Evolutionary conservation across 1,139 yeast genomes (phyloP), one percentile per base, ranked within the genome.

Genomic region (Arxiozyma slooffiae): DNA sequence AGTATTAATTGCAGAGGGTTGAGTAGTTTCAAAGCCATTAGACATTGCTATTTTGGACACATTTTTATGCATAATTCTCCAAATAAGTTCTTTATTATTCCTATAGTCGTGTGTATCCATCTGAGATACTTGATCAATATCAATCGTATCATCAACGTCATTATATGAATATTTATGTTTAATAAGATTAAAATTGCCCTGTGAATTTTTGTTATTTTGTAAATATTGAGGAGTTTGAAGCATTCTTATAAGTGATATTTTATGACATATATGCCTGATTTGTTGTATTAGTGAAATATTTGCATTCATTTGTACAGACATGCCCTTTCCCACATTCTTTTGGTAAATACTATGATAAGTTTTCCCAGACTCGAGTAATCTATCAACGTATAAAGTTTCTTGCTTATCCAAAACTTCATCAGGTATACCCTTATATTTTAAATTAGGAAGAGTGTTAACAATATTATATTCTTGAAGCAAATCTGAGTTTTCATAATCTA

Each of bases 21-120:
- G 88, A 0, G 95, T 79, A 1, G 83, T 74, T 69, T 94, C 97
- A 71, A 87, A 94, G 0, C 99, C 99, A 38, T 86, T 83, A 51
- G 88, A 86, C 97, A 92, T 92, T 1, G 88, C 81, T 24, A 94
- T 72, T 54, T 89, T 88, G 17, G 90, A 79, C 1, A 87, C 78
- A 46, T 82, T 79, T 57, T 86, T 80, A 56, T 81, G 75, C 69
- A 94, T 68, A 0, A 86, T 81, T 1, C 81, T 74, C 60, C 76
- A 79, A 26, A 88, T 85, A 14, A 88, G 74, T 1, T 76, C 79
- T 23, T 72, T 74, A 50, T 77, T 75, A 62, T 75, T 71, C 11
- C 73, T 69, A 55, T 82, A 87, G 52, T 88, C 88, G 54, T 82
- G 72, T 4, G 71, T 68, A 2, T 62, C 62, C 76, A 90, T 71